Percentiles rank a stretch among this genome's conserved stretches.
Evolutionary conservation across 306 rosid genomes (phyloP).

Genomic region (Erythrophleum fordii): DNA sequence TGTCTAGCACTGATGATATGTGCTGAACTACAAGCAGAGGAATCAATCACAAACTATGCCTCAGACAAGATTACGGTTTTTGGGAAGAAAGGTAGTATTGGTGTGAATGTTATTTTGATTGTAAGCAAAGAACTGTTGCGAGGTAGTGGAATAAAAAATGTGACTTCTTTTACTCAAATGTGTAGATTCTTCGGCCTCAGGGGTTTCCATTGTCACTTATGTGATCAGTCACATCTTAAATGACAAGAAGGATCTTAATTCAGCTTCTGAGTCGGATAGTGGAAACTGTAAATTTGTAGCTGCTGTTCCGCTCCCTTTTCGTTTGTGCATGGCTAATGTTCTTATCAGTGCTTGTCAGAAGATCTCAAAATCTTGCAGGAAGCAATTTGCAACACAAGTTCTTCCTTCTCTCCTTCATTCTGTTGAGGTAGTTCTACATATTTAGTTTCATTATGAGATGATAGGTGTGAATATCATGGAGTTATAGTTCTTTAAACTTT

Average conservation of each 20-base stretch:
- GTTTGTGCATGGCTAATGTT: conserved; percentile 91
- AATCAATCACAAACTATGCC: conserved; percentile 42
- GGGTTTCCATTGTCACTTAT: conserved; percentile 47
- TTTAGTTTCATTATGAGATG: conserved; percentile 12
- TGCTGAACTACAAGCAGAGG: conserved; percentile 66
- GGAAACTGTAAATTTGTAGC: conserved; percentile 30
- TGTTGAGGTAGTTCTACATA: conserved; percentile 61
- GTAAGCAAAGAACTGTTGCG: conserved; percentile 25
- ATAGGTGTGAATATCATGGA: background rate
- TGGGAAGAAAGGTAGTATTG: conserved; percentile 54
- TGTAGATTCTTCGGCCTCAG: conserved; percentile 50
- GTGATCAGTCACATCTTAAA: conserved; percentile 54
- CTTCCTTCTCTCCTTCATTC: conserved; percentile 64
- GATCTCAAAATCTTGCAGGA: conserved; percentile 61
- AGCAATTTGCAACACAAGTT: conserved; percentile 55
- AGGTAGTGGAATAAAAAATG: background rate
- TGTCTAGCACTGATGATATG: conserved; percentile 90
- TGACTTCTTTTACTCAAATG: conserved; percentile 40
- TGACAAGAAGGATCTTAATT: conserved; percentile 31
- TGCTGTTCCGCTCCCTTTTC: conserved; percentile 58
- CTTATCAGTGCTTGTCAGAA: conserved; percentile 89
- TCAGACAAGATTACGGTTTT: conserved; percentile 37
- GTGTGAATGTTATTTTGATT: conserved; percentile 28
- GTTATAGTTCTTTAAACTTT: conserved; percentile 25
- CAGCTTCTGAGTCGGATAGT: conserved; percentile 39